phyloP scores from a whole-genome alignment of 768 basidiomycete genomes.

The Collybia nuda region DNA sequence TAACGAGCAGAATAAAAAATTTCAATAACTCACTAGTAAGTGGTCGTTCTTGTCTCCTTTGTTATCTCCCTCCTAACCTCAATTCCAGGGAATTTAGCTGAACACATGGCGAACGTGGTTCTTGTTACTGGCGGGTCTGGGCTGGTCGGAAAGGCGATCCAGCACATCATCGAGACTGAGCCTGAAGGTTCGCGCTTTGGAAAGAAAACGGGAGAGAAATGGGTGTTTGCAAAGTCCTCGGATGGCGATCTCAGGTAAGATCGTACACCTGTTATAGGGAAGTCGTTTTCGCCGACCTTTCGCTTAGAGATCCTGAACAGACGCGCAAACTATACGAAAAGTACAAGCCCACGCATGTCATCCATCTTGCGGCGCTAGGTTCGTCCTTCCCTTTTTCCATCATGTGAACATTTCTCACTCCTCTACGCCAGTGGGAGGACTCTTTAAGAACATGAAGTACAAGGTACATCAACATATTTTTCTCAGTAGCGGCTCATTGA shows the following conservation, averaged over 20 bases:
- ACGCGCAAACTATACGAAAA: slow-evolving; percentile 80
- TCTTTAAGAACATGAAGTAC: slow-evolving; percentile 95
- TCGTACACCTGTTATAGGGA: background rate
- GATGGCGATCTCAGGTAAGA: slow-evolving; percentile 84
- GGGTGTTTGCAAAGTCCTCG: slow-evolving; percentile 79
- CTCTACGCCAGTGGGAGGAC: slow-evolving; percentile 71
- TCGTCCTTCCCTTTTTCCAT: slow-evolving; percentile 18
- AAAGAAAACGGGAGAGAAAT: slow-evolving; percentile 71
- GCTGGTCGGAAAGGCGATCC: slow-evolving; percentile 84
- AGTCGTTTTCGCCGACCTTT: background rate
- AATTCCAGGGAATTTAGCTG: no score
- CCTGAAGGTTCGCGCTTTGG: slow-evolving; percentile 79
- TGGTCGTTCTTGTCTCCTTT: background rate
- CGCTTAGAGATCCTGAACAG: slow-evolving; percentile 62
- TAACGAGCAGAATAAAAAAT: background rate
- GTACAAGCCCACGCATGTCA: slow-evolving; percentile 93
- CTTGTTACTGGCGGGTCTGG: slow-evolving; percentile 87
- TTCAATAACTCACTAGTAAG: background rate
- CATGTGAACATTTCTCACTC: background rate
- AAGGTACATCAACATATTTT: slow-evolving; percentile 48
- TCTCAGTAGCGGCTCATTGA: background rate
- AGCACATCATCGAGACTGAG: slow-evolving; percentile 77
- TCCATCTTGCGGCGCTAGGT: slow-evolving; percentile 94
- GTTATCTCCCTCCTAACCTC: slow-evolving; percentile 1
- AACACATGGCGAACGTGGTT: slow-evolving; percentile 45